These are phyloP conservation scores for Psidium guajava DNA, from an alignment of 345 rosid genomes.

Conservation along the genomic window DNA sequence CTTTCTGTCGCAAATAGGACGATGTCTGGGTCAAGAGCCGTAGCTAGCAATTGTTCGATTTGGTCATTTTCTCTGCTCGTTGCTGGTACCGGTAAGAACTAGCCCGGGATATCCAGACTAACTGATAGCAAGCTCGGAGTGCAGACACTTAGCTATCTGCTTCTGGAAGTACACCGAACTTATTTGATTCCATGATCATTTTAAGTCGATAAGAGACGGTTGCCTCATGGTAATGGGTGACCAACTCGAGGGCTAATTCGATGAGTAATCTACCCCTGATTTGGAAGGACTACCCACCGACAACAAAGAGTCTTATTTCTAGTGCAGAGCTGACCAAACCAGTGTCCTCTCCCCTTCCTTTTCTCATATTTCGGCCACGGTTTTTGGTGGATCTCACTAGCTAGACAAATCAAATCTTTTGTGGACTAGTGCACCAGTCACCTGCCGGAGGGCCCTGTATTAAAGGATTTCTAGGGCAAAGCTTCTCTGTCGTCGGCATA, in stretches of 20 bases:
- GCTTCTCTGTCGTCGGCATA: not conserved
- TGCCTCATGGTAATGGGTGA: not conserved
- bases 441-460: not conserved
- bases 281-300: not conserved
- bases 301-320: not conserved
- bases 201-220: not conserved
- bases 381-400: not conserved
- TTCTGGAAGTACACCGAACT: not conserved
- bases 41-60: not conserved
- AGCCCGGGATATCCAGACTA: not conserved
- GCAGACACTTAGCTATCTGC: not conserved
- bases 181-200: not conserved
- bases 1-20: not conserved
- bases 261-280: not conserved
- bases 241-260: not conserved
- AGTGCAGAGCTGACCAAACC: not conserved
- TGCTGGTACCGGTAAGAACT: not conserved
- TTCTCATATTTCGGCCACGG: not conserved
- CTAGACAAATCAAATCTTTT: not conserved
- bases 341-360: not conserved
- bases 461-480: not conserved
- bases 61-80: not conserved
- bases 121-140: not conserved
- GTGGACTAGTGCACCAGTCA: not conserved
- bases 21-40: not conserved